Percentiles rank a stretch among this genome's conserved stretches.
Evolutionary conservation across 768 basidiomycete genomes (phyloP).

Genomic region (Tricholomella constricta): DNA sequence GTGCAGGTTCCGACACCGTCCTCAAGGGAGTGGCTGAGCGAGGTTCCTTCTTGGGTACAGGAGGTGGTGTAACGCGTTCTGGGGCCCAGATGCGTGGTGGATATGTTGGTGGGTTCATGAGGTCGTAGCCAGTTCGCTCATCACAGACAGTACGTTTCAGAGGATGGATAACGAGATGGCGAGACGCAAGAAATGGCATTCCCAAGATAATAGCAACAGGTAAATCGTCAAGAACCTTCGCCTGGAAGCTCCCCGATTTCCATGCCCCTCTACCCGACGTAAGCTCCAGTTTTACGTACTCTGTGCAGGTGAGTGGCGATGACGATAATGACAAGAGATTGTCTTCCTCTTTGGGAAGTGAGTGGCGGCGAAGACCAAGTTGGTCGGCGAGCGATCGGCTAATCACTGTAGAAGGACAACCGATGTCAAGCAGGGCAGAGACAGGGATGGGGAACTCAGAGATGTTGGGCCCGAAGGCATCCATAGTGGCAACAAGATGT

Average conservation of each 20-base stretch:
- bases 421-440: slow-evolving; percentile 14
- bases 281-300: slow-evolving; percentile 21
- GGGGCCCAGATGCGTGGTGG: too few relatives aligned
- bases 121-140: slow-evolving; percentile 12
- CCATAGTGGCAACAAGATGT: background rate
- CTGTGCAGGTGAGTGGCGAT: slow-evolving; percentile 12
- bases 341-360: too few relatives aligned
- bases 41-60: background rate
- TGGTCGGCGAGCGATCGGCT: slow-evolving; percentile 5
- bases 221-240: slow-evolving; percentile 19
- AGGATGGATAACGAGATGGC: slow-evolving; percentile 22
- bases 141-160: slow-evolving; percentile 16
- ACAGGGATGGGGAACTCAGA: too few relatives aligned
- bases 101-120: too few relatives aligned
- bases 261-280: slow-evolving; percentile 13
- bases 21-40: too few relatives aligned
- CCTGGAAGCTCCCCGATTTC: too few relatives aligned
- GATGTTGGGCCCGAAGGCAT: background rate
- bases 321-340: too few relatives aligned
- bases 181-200: too few relatives aligned
- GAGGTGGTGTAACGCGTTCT: background rate
- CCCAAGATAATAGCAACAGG: slow-evolving; percentile 26
- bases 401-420: too few relatives aligned
- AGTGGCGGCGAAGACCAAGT: slow-evolving; percentile 11
- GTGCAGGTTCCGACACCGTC: too few relatives aligned